Base-by-base conservation (phyloP, 495 filamentous ascomycete species). In the Daldinia childiae region DNA sequence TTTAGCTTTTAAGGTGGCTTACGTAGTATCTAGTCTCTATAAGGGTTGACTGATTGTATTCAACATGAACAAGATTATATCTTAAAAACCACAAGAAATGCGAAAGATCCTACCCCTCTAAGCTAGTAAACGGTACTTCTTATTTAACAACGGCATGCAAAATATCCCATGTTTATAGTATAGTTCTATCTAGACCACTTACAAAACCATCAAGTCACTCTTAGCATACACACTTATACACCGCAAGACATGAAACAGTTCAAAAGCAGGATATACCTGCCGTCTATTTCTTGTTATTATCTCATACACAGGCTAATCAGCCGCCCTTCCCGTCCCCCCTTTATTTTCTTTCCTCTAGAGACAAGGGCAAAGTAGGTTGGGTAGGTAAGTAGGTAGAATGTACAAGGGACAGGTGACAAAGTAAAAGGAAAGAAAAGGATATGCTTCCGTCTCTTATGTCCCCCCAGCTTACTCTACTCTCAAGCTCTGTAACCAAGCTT, bases 401-500 rank as follows among this genome's bases (percentile, higher is more conserved):
- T 73, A 73, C 71, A 73, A 73, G 65, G 60, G 65, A 55, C 26
- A 57, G 21, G 64, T 43, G 51, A 69, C 57, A 69, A 70, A 67
- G 66, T 68, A 66, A 74, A 74, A 30, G 17, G 51, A 62, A 57
- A 14, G 45, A 52, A 62, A 24, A 48, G 17, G 58, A 21, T 30
- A 71, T 64, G 58, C 38, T 60, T 73, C 41, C 57, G 15, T 59
- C 34, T 65, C 50, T 30, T 43, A 30, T 61, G 21, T 66, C n/a
- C 43, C 51, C 34, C 29, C 45, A 9, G n/a, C 21, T 41, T 82
- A 85, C 69, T 88, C 85, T 27, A 88, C 79, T 71, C 82, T 84
- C 73, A 90, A 76, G 70, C 87, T 89, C 77, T 89, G 86, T 56
- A 90, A 78, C 66, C 87, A 79, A n/a, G 87, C 87, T 78, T 90